Evolutionary conservation across 805 yeast genomes (phyloP).

Genomic region (Tetrapisispora pingtungensis): DNA sequence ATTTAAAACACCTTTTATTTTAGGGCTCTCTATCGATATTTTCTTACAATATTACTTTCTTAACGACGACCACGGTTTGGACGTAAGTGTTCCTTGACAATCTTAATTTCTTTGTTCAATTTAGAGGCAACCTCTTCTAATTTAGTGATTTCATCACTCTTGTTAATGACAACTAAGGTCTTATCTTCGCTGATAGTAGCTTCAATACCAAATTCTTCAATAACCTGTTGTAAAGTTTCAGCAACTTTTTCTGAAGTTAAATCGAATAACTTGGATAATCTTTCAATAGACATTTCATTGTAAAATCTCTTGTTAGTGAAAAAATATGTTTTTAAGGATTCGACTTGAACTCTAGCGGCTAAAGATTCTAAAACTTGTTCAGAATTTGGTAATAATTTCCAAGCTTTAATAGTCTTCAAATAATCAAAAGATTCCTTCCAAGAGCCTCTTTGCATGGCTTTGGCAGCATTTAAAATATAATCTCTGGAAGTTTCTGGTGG

Average conservation of each 20-base stretch:
- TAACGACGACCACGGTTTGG: slow-evolving; percentile 19
- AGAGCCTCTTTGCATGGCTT: slow-evolving; percentile 77
- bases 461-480: slow-evolving; percentile 85
- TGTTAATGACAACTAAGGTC: slow-evolving; percentile 53
- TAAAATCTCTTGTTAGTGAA: slow-evolving; percentile 74
- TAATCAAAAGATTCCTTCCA: slow-evolving; percentile 73
- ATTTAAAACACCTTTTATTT: neutral
- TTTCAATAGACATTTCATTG: slow-evolving; percentile 58
- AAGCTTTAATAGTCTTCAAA: slow-evolving; percentile 51
- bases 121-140: slow-evolving; percentile 81
- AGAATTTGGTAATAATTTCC: slow-evolving; percentile 70
- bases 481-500: slow-evolving; percentile 97
- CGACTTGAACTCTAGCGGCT: slow-evolving; percentile 69
- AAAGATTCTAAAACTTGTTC: slow-evolving; percentile 63
- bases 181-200: slow-evolving; percentile 62
- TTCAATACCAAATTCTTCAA: slow-evolving; percentile 63
- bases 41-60: neutral
- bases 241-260: slow-evolving; percentile 46
- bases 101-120: slow-evolving; percentile 37
- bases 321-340: slow-evolving; percentile 87
- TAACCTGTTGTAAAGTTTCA: slow-evolving; percentile 62
- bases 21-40: neutral
- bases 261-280: slow-evolving; percentile 58
- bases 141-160: slow-evolving; percentile 70
- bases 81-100: slow-evolving; percentile 26